Percentiles rank a stretch among this genome's conserved stretches.
Conservation (phyloP, 2,329 filamentous ascomycete species). For the Apiospora pterosperma region DNA sequence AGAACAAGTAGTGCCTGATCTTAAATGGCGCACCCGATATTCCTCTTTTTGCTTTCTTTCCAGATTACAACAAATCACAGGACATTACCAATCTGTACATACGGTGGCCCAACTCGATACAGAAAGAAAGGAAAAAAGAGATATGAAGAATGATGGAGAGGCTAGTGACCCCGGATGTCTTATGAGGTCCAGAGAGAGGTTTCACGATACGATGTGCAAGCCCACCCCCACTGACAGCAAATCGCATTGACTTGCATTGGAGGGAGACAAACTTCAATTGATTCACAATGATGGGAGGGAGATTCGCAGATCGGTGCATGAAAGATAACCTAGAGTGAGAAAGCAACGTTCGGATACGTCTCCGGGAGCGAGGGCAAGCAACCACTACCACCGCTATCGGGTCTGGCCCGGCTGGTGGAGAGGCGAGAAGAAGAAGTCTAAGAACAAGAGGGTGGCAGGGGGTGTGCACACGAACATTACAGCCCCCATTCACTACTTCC, state of each 20-base stretch:
- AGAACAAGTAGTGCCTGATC: conserved; percentile 3
- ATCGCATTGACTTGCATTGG: background rate
- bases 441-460: background rate
- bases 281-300: background rate
- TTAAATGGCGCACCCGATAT: background rate
- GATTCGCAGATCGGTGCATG: background rate
- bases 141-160: background rate
- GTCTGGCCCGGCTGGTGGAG: background rate
- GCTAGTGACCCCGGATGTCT: background rate
- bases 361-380: background rate
- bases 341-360: background rate
- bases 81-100: background rate
- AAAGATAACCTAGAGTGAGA: background rate
- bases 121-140: background rate
- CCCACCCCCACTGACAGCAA: background rate
- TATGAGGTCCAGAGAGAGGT: background rate
- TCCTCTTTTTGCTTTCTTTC: background rate
- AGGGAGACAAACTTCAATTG: conserved; percentile 6
- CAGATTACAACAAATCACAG: background rate
- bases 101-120: background rate
- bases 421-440: background rate
- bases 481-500: background rate
- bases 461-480: background rate
- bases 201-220: conserved; percentile 2
- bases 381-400: background rate